phyloP scores from a whole-genome alignment of 2,329 filamentous ascomycete species.

The Fusarium sp. region DNA sequence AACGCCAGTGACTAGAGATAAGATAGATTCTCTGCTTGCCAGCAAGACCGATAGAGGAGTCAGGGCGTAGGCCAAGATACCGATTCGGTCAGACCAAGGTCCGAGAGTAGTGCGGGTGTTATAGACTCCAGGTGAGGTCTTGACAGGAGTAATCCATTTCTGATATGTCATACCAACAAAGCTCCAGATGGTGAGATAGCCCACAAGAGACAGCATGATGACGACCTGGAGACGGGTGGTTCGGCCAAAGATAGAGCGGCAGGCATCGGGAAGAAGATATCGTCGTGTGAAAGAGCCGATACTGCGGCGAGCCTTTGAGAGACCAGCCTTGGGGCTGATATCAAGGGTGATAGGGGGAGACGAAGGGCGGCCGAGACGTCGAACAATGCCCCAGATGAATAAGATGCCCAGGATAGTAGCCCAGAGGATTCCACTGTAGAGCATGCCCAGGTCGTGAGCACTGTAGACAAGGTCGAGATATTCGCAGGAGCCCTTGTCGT shows the following conservation, averaged over 20 bases:
- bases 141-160: conserved; percentile 78
- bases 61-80: conserved; percentile 78
- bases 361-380: conserved; percentile 47
- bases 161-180: conserved; percentile 78
- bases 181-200: conserved; percentile 75
- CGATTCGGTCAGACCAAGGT: conserved; percentile 76
- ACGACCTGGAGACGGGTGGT: conserved; percentile 77
- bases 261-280: conserved; percentile 72
- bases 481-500: conserved; percentile 61
- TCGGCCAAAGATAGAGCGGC: conserved; percentile 71
- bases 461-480: conserved; percentile 66
- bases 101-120: conserved; percentile 77
- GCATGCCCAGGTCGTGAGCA: conserved; percentile 63
- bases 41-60: conserved; percentile 78
- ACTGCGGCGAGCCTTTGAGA: conserved; percentile 53
- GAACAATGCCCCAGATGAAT: conserved; percentile 56
- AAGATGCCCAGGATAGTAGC: conserved; percentile 60
- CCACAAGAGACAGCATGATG: conserved; percentile 68
- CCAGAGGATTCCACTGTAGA: conserved; percentile 66
- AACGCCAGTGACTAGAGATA: conserved; percentile 77
- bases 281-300: conserved; percentile 59
- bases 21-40: conserved; percentile 76
- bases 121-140: conserved; percentile 64
- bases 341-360: conserved; percentile 33
- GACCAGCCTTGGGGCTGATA: conserved; percentile 44